Evolutionary conservation across 495 filamentous ascomycete species (phyloP).

Genomic region (Aspergillus indologenus): DNA sequence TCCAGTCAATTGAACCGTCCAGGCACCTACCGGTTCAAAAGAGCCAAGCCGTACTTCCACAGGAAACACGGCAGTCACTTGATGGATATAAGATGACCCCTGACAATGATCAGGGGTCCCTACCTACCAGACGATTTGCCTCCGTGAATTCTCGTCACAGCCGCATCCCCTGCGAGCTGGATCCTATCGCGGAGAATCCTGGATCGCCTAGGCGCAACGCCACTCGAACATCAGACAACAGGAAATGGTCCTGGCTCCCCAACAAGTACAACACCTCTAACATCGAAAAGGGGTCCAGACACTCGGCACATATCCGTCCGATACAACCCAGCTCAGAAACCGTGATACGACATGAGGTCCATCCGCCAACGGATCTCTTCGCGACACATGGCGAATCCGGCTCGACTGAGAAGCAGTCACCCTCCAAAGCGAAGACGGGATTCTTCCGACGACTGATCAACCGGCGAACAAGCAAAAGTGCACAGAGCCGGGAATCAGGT

Average conservation of each 20-base stretch:
- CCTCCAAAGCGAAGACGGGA: conserved; percentile 8
- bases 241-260: conserved; percentile 67
- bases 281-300: conserved; percentile 19
- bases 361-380: conserved; percentile 3
- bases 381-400: conserved; percentile 8
- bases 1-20: conserved; percentile 37
- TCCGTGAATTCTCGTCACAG: conserved; percentile 22
- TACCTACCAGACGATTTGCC: background rate
- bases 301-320: conserved; percentile 17
- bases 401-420: conserved; percentile 9
- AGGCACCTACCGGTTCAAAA: conserved; percentile 57
- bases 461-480: conserved; percentile 27
- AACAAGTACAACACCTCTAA: conserved; percentile 47
- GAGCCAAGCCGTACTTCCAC: conserved; percentile 24
- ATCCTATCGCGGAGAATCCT: conserved; percentile 32
- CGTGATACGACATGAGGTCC: conserved; percentile 26
- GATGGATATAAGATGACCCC: background rate
- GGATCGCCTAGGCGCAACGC: conserved; percentile 27
- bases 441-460: conserved; percentile 37
- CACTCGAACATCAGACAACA: conserved; percentile 31
- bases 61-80: conserved; percentile 1
- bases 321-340: conserved; percentile 28
- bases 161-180: conserved; percentile 23
- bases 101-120: background rate
- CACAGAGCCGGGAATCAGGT: conserved; percentile 20